phyloP scores from a whole-genome alignment of 441 rosid species.

The Arabidopsis lyrata region DNA sequence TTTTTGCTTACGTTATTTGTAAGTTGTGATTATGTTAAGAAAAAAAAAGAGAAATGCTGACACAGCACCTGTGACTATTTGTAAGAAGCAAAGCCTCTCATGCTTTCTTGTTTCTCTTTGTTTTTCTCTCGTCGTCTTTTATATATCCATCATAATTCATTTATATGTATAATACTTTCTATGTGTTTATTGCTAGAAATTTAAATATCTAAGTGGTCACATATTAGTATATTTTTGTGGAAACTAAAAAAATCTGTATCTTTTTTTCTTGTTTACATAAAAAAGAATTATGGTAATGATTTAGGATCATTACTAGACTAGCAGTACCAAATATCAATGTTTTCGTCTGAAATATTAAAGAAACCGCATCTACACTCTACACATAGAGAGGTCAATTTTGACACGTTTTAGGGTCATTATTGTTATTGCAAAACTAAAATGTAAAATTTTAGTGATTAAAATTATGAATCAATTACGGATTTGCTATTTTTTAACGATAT shows the following conservation, averaged over 20 bases:
- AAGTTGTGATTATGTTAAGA: neutral
- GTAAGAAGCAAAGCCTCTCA: constrained; percentile 46
- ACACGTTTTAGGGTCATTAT: constrained; percentile 14
- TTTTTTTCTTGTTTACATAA: neutral
- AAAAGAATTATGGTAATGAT: constrained; percentile 17
- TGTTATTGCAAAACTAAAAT: constrained; percentile 14
- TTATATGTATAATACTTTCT: neutral
- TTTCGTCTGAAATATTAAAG: neutral
- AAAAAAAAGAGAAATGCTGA: neutral
- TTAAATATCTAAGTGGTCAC: neutral
- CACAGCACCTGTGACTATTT: constrained; percentile 48
- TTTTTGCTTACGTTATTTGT: constrained; percentile 9
- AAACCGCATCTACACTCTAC: neutral
- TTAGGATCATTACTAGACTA: constrained; percentile 11
- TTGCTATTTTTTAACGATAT: too few species aligned
- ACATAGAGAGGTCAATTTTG: neutral
- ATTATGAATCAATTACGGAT: too few species aligned
- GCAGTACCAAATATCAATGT: neutral
- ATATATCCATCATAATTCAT: neutral
- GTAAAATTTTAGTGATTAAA: neutral
- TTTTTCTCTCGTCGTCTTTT: constrained; percentile 32
- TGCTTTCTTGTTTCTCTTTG: constrained; percentile 42
- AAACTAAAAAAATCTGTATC: constrained; percentile 21
- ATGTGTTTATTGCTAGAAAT: neutral
- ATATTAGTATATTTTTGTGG: neutral